Percentiles rank a stretch among this genome's conserved stretches.
phyloP scores from a whole-genome alignment of 179 eudicot species.

The Gypsophila paniculata region DNA sequence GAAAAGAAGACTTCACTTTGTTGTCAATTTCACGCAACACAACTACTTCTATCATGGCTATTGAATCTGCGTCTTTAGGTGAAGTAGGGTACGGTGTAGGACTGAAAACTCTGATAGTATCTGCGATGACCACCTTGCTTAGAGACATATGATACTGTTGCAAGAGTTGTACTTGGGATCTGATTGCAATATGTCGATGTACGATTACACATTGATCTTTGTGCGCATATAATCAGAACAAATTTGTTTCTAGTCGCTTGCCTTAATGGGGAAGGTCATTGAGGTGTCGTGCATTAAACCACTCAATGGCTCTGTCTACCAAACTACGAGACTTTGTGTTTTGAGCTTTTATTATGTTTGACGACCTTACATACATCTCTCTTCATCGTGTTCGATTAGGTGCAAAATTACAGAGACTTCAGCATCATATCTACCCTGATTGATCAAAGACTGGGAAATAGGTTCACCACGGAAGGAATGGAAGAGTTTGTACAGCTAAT shows the following conservation, averaged over 20 bases:
- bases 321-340: not conserved
- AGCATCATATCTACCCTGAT: constrained; percentile 53
- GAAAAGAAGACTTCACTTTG: constrained; percentile 11
- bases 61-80: not conserved
- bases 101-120: not conserved
- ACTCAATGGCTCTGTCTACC: too few species aligned
- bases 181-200: not conserved
- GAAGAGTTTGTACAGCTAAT: constrained; percentile 72
- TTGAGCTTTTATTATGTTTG: not conserved
- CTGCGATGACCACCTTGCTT: not conserved
- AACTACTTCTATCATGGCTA: not conserved
- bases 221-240: not conserved
- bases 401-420: constrained; percentile 61
- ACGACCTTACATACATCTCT: not conserved
- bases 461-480: constrained; percentile 84
- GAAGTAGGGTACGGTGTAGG: constrained; percentile 13
- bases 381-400: constrained; percentile 30
- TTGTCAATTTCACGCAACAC: constrained; percentile 19
- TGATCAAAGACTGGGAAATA: constrained; percentile 70
- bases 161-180: not conserved
- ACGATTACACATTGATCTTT: not conserved
- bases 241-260: not conserved
- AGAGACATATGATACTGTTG: too few species aligned
- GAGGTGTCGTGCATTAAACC: too few species aligned
- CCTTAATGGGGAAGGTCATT: not conserved